Percentiles rank a stretch among this genome's conserved stretches.
Conservation (phyloP, 2,329 filamentous ascomycete species). For the Xylariales sp. region DNA sequence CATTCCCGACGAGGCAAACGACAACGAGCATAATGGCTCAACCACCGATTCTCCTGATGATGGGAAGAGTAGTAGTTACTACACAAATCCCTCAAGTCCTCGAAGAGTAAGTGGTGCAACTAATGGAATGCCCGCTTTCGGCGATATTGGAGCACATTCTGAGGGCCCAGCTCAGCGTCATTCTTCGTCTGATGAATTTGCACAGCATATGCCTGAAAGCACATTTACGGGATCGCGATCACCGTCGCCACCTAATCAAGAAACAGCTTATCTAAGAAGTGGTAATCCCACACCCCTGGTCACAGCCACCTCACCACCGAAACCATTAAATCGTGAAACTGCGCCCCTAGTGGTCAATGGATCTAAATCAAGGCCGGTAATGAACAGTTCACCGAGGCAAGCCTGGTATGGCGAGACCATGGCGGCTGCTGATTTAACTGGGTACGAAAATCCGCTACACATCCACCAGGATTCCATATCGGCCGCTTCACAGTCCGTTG, state of each 20-base stretch:
- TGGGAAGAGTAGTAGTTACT: conserved; percentile 57
- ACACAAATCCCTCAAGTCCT: conserved; percentile 49
- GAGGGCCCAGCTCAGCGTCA: conserved; percentile 57
- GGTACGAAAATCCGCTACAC: conserved; percentile 54
- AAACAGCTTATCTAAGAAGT: conserved; percentile 51
- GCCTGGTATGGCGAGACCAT: conserved; percentile 45
- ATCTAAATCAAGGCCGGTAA: conserved; percentile 50
- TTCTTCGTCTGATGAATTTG: conserved; percentile 65
- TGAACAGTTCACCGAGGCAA: conserved; percentile 46
- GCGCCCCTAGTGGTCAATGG: conserved; percentile 58
- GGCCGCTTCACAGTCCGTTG: conserved; percentile 37
- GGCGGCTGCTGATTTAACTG: conserved; percentile 45
- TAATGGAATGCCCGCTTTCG: conserved; percentile 59
- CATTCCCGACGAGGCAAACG: conserved; percentile 62
- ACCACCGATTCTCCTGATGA: conserved; percentile 61
- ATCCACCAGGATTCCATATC: conserved; percentile 51
- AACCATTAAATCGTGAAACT: conserved; percentile 51
- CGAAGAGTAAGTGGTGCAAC: conserved; percentile 46
- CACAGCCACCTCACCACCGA: conserved; percentile 54
- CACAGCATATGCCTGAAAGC: conserved; percentile 65
- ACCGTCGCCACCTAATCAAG: conserved; percentile 62
- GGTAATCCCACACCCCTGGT: conserved; percentile 56
- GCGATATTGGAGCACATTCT: conserved; percentile 56
- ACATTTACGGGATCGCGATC: conserved; percentile 69
- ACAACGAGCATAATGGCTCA: conserved; percentile 60